Conservation (phyloP, 345 rosid species). For the Dipteronia sinensis region DNA sequence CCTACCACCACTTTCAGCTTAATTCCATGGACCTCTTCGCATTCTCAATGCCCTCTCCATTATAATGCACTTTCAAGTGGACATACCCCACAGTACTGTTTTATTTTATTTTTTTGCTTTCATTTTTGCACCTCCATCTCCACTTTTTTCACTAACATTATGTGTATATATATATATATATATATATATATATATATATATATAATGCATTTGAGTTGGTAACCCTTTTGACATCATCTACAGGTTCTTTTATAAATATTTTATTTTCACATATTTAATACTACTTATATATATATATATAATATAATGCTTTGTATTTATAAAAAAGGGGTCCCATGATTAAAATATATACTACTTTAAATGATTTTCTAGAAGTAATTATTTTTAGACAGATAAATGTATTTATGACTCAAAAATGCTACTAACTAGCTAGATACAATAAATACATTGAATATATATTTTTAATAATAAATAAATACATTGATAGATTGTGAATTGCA, state of each 20-base stretch:
- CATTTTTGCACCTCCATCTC: neutral
- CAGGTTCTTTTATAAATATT: neutral
- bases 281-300: too few species aligned
- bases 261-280: too few species aligned
- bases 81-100: neutral
- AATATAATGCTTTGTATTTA: too few species aligned
- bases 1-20: constrained; percentile 21
- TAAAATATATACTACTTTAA: too few species aligned
- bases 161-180: neutral
- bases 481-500: neutral
- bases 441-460: too few species aligned
- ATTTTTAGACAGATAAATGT: too few species aligned
- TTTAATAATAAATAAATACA: neutral
- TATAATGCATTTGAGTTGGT: neutral
- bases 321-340: too few species aligned
- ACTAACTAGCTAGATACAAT: too few species aligned
- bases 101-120: too few species aligned
- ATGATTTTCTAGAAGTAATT: neutral
- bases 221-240: neutral
- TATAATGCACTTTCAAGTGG: neutral
- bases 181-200: too few species aligned
- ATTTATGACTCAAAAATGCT: too few species aligned
- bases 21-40: constrained; percentile 18
- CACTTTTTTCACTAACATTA: neutral
- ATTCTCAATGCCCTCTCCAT: constrained; percentile 3